Conservation (phyloP, 768 basidiomycete genomes). For the Multifurca ochricompacta region DNA sequence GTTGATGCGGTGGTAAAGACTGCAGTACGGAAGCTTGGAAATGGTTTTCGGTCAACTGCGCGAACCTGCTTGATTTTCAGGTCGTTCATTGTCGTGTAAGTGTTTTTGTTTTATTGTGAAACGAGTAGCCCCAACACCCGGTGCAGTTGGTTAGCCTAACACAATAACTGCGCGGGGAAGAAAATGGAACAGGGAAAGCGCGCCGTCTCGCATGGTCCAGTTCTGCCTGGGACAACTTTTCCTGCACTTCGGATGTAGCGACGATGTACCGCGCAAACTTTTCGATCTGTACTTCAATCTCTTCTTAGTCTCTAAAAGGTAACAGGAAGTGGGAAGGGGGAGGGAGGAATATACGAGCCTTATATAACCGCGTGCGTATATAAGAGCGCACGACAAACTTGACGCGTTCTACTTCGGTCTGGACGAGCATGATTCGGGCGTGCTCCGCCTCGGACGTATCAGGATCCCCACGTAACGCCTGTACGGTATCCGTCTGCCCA, state of each 20-base stretch:
- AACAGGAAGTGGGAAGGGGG: not conserved
- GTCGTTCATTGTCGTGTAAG: too few relatives aligned
- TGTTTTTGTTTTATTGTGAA: too few relatives aligned
- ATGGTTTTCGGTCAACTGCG: conserved; percentile 68
- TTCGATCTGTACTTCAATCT: too few relatives aligned
- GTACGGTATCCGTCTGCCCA: conserved; percentile 69
- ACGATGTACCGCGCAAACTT: conserved; percentile 77
- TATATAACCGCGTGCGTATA: conserved; percentile 76
- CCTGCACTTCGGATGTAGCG: conserved; percentile 61
- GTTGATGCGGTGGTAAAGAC: conserved; percentile 68
- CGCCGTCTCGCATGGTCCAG: conserved; percentile 72
- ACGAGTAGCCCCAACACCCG: too few relatives aligned
- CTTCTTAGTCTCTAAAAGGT: not conserved
- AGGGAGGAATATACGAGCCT: conserved; percentile 30
- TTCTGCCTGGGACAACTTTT: conserved; percentile 76
- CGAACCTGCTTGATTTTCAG: too few relatives aligned
- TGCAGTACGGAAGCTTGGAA: conserved; percentile 76
- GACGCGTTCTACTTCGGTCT: conserved; percentile 90
- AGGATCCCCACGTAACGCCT: conserved; percentile 68
- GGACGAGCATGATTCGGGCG: conserved; percentile 85
- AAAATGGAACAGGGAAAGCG: conserved; percentile 18
- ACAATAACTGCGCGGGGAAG: not conserved
- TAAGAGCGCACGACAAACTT: conserved; percentile 90
- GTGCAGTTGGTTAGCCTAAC: not conserved
- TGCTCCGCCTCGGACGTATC: conserved; percentile 89